A percentile compares a stretch with the other conserved stretches of the same genome.
Conservation (phyloP, 495 filamentous ascomycete genomes). For the Tuber microsphaerosporum region DNA sequence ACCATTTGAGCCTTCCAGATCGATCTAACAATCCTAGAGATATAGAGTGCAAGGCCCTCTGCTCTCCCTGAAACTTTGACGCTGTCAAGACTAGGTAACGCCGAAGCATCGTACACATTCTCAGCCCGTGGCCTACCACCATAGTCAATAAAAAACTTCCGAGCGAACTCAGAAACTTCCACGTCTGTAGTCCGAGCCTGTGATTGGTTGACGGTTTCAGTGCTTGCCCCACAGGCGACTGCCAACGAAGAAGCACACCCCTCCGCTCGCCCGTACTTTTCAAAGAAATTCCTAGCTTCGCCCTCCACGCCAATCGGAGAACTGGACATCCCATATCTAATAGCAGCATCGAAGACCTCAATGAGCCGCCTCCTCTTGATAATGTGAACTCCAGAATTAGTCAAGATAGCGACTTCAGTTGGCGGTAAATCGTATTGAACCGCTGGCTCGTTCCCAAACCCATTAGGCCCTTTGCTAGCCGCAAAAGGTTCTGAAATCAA, state of each 20-base stretch:
- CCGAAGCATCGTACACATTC: slow-evolving; percentile 38
- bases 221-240: slow-evolving; percentile 78
- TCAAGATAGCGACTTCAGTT: slow-evolving; percentile 81
- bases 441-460: slow-evolving; percentile 91
- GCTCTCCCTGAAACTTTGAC: slow-evolving; percentile 83
- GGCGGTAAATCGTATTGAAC: slow-evolving; percentile 80
- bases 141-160: slow-evolving; percentile 79
- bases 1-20: slow-evolving; percentile 68
- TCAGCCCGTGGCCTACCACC: slow-evolving; percentile 68
- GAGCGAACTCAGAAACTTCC: slow-evolving; percentile 70
- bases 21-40: slow-evolving; percentile 72
- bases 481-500: slow-evolving; percentile 62
- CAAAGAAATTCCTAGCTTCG: slow-evolving; percentile 73
- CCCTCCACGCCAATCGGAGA: slow-evolving; percentile 59
- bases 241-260: slow-evolving; percentile 84
- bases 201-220: slow-evolving; percentile 54
- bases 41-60: slow-evolving; percentile 76
- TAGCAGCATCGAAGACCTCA: slow-evolving; percentile 80
- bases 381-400: slow-evolving; percentile 78
- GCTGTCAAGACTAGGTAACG: slow-evolving; percentile 58
- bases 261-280: slow-evolving; percentile 75
- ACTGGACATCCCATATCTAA: slow-evolving; percentile 53
- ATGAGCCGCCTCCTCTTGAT: slow-evolving; percentile 76
- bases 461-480: slow-evolving; percentile 60
- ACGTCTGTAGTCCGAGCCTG: slow-evolving; percentile 68